phyloP scores from a whole-genome alignment of 2,329 filamentous ascomycete species.

The Dactylellina haptotyla region DNA sequence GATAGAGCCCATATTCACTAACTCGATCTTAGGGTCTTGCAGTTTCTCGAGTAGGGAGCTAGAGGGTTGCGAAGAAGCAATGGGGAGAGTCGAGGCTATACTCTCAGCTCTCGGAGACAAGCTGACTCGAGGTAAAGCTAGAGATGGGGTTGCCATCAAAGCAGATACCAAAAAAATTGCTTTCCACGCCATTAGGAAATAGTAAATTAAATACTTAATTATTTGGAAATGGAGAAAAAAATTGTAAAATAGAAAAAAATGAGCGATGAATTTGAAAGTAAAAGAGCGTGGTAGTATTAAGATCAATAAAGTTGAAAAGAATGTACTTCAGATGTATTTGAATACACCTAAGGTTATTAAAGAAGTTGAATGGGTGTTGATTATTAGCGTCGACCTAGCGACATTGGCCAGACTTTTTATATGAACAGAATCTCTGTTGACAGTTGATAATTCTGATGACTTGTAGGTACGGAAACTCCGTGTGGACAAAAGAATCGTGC shows the following conservation, averaged over 20 bases:
- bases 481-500: neutral
- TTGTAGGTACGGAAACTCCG: neutral
- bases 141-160: constrained; percentile 10
- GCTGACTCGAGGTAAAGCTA: constrained; percentile 14
- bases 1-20: constrained; percentile 19
- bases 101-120: neutral
- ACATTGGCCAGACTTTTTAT: neutral
- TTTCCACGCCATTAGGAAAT: constrained; percentile 27
- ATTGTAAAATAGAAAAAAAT: neutral
- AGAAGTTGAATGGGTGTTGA: neutral
- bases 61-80: neutral
- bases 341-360: neutral
- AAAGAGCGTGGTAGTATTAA: neutral
- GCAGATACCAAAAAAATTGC: neutral
- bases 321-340: constrained; percentile 8
- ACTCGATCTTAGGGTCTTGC: constrained; percentile 25
- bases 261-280: neutral
- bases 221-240: neutral
- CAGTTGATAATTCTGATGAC: neutral
- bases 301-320: neutral
- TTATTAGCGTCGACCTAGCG: neutral
- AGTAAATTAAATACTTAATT: neutral
- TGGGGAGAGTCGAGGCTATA: neutral
- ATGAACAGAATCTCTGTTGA: too few species aligned
- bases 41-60: constrained; percentile 2